Conservation (phyloP, 352 stramenopile species). For the Plasmopara muralis region DNA sequence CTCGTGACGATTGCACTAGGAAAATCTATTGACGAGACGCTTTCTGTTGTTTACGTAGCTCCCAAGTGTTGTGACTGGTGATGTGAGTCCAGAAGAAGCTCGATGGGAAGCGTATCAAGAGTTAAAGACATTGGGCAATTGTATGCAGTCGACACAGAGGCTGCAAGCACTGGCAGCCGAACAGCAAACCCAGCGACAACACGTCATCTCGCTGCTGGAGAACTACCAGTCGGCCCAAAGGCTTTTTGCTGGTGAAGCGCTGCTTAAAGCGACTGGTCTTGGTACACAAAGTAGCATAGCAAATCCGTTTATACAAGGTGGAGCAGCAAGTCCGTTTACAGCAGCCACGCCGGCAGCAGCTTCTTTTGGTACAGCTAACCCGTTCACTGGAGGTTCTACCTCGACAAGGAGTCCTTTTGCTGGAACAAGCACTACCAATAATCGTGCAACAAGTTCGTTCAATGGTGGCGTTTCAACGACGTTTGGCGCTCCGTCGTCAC, state of each 20-base stretch:
- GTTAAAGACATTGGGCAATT: constrained; percentile 39
- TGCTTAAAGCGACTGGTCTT: constrained; percentile 21
- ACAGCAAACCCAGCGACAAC: constrained; percentile 46
- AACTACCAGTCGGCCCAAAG: constrained; percentile 45
- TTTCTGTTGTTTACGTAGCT: constrained; percentile 23
- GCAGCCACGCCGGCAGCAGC: constrained; percentile 10
- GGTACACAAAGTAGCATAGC: constrained; percentile 8
- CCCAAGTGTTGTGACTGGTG: constrained; percentile 46
- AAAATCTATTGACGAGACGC: not conserved
- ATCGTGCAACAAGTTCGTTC: constrained; percentile 29
- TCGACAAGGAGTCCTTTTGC: constrained; percentile 29
- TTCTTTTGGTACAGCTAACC: constrained; percentile 24
- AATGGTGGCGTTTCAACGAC: constrained; percentile 18
- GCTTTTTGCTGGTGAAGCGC: constrained; percentile 45
- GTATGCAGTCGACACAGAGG: constrained; percentile 31
- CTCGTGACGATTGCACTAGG: not conserved
- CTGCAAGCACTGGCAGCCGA: constrained; percentile 35
- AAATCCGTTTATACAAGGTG: constrained; percentile 20
- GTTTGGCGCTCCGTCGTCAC: constrained; percentile 24
- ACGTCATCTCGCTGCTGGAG: constrained; percentile 39
- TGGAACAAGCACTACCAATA: constrained; percentile 9
- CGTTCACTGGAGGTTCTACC: constrained; percentile 13
- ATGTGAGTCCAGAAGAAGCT: constrained; percentile 58
- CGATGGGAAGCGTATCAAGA: constrained; percentile 58
- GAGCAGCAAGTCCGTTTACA: constrained; percentile 17